A percentile compares a stretch with the other conserved stretches of the same genome.
These are phyloP conservation scores for Geotrichum cucujoidarum DNA, from an alignment of 1,139 yeast genomes.

Conservation along the genomic window DNA sequence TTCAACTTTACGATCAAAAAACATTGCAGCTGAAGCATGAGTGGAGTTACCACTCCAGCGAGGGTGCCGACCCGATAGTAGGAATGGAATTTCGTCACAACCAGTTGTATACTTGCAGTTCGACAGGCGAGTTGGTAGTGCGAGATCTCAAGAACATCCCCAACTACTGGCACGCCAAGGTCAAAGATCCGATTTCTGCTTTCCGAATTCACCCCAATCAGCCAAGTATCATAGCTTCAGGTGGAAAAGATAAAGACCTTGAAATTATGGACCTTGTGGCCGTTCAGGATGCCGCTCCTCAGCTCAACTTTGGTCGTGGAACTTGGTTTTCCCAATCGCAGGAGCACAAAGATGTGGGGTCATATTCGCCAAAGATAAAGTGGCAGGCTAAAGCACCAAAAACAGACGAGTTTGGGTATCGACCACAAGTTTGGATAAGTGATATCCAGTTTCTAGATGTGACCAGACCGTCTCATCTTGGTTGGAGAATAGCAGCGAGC, in stretches of 20 bases:
- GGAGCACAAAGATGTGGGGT: conserved; percentile 1
- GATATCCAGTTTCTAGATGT: conserved; percentile 34
- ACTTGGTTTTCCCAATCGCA: conserved; percentile 10
- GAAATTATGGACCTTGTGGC: conserved; percentile 28
- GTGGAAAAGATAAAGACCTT: conserved; percentile 45
- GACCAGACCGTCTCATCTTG: conserved; percentile 26
- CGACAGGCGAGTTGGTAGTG: conserved; percentile 43
- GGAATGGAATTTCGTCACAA: conserved; percentile 35
- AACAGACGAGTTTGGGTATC: conserved; percentile 24
- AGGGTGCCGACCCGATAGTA: conserved; percentile 34
- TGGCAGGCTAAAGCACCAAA: conserved; percentile 33
- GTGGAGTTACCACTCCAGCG: conserved; percentile 35
- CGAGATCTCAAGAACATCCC: conserved; percentile 44
- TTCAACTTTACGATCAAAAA: conserved; percentile 33
- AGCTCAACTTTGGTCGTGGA: conserved; percentile 7
- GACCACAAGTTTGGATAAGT: conserved; percentile 34
- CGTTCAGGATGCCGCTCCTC: conserved; percentile 6
- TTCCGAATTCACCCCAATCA: conserved; percentile 36
- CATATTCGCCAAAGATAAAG: conserved; percentile 19
- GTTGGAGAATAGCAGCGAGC: conserved; percentile 32
- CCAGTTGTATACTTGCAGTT: conserved; percentile 44
- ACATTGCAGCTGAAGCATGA: conserved; percentile 33
- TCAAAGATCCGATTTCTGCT: conserved; percentile 41
- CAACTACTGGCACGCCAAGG: conserved; percentile 21
- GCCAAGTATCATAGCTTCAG: conserved; percentile 37